Base-by-base conservation (phyloP, 192 early-diverging fungal genomes). In the Geranomyces michiganensis region DNA sequence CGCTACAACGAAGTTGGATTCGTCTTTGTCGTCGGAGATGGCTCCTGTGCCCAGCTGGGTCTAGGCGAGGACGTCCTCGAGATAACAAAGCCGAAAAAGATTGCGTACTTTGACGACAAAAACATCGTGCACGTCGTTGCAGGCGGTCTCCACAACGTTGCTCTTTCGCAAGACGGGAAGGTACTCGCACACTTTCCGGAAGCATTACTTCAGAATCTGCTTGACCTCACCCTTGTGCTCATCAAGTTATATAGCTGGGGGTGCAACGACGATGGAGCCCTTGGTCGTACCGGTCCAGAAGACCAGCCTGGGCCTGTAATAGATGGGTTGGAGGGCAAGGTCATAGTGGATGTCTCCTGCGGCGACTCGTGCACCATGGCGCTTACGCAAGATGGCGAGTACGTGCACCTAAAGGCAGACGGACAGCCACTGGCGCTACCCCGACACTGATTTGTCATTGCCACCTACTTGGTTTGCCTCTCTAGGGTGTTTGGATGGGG, bases 1-100 rank as follows among this genome's bases (percentile, higher is more conserved):
- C 51, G 51, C 14, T 66, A 62, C 48, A 78, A 73, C 15, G 64
- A 67, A 8, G 75, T 79, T 10, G 91, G 91, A 21, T 70, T 81
- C 1, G 92, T 93, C 30, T 91, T 90, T 73, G 92, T 93, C 55
- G 89, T 94, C 75, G 96, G 96, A 29, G 90, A 85, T 30, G 93
- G 94, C 51, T 94, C 96, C 73, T 92, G 91, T 56, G 94, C 92
- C 21, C 93, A 97, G 81, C 84, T 97, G 44, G 96, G 96, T 32
- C 82, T 96, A 26, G 92, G 94, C n/a, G 90, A 89, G 36, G 92
- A 92, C 65, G 76, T 76, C 26, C 65, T 90, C 8, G 87, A 92
- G 77, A 91, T 93, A 78, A 90, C 92, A 73, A 90, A 88, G 76
- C 91, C 92, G 17, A 88, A 80, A 69, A 82, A 84, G 9, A 67